Evolutionary conservation across 768 basidiomycete genomes (phyloP), one percentile per base, ranked within the genome.

Genomic region (Lenzites betulinus): DNA sequence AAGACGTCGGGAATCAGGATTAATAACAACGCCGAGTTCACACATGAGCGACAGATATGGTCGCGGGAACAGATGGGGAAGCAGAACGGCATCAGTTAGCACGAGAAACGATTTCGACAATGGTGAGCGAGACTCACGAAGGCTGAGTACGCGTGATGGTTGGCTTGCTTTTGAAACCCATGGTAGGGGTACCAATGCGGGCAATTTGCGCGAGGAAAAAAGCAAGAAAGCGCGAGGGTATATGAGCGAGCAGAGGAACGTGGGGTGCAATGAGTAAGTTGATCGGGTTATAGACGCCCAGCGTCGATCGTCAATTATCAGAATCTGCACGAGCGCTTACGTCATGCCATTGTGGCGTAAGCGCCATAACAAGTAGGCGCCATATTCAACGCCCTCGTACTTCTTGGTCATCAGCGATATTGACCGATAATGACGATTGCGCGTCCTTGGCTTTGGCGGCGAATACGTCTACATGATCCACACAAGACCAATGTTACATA

Each of bases 81-180:
- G 46, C 46, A 30, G 16, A 16, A 22, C 33, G 23, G 12, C 33
- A 36, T 51, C 50, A 38, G 50, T 51, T 26, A 51, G 35, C 18
- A 15, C 36, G 13, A 39, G 3, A n/a, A n/a, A n/a, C n/a, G n/a
- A n/a, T n/a, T 7, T n/a, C 12, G 35, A 13, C 42, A 54, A 16
- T 18, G 41, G 15, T 41, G 20, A 18, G 11, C 25, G 39, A 30
- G 9, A 41, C 56, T 7, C 33, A 58, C 56, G 56, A 50, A 9
- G 56, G 28, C 16, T 50, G 26, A 12, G 48, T 58, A 7, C 56
- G 56, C 39, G 50, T 58, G 9, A 58, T 42, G 2, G 26, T 12
- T 22, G 56, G 56, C 30, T 58, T 58, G 48, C 47, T 49, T 16
- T 8, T 58, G 22, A 58, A 58, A 12, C 56, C 56, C 56, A 58